Conservation (phyloP, 2,329 filamentous ascomycete species). For the Cercospora citrullina region DNA sequence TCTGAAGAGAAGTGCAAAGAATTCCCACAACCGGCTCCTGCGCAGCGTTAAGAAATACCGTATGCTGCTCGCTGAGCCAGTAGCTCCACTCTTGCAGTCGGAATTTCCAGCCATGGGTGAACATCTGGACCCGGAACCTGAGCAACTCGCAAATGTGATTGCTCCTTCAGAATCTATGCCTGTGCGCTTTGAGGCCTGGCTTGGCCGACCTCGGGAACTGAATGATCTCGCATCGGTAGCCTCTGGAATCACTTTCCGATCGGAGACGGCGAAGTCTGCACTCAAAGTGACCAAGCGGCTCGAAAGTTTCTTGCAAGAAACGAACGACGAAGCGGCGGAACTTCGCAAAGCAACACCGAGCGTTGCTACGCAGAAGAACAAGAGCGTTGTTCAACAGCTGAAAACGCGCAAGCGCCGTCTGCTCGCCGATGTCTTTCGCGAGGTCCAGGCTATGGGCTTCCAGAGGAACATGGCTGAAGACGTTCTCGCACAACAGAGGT, state of each 20-base stretch:
- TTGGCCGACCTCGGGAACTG: slow-evolving; percentile 5
- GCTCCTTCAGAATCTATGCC: neutral
- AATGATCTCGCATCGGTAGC: neutral
- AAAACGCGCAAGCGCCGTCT: slow-evolving; percentile 88
- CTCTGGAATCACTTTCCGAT: neutral
- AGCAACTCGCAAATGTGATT: neutral
- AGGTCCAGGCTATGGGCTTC: slow-evolving; percentile 84
- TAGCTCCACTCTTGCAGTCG: slow-evolving; percentile 57
- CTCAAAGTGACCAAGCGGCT: slow-evolving; percentile 14
- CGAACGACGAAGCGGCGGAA: slow-evolving; percentile 67
- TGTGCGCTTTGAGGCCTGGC: slow-evolving; percentile 13
- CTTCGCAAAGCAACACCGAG: slow-evolving; percentile 82
- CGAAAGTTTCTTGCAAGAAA: slow-evolving; percentile 43
- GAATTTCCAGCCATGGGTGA: slow-evolving; percentile 25
- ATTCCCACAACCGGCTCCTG: slow-evolving; percentile 89
- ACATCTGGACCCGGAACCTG: neutral
- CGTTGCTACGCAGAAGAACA: slow-evolving; percentile 82
- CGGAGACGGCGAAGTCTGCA: neutral
- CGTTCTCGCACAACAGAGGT: slow-evolving; percentile 70
- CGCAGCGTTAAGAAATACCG: slow-evolving; percentile 90
- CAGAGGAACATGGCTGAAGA: slow-evolving; percentile 76
- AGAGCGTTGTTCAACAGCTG: slow-evolving; percentile 78
- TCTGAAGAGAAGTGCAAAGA: slow-evolving; percentile 81
- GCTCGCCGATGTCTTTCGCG: slow-evolving; percentile 83
- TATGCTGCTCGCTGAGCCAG: slow-evolving; percentile 71